phyloP scores from a whole-genome alignment of 2,329 filamentous ascomycete species.

The Aspergillus quadricinctus region DNA sequence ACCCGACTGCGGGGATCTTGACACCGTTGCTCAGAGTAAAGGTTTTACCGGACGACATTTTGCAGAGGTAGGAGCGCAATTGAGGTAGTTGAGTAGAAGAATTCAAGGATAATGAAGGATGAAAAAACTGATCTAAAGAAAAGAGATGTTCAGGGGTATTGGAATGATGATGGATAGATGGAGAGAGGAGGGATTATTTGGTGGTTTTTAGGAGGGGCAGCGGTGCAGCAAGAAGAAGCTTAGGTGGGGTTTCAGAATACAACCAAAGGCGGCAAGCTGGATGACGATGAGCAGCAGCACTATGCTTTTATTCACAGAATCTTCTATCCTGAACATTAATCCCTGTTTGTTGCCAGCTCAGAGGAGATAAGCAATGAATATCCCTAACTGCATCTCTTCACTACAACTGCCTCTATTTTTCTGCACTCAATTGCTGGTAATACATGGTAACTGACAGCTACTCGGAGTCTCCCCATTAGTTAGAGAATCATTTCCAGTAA shows the following conservation, averaged over 20 bases:
- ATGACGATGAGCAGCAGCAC: not conserved
- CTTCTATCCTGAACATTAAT: not conserved
- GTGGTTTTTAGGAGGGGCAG: not conserved
- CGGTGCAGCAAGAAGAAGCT: not conserved
- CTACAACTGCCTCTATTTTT: not conserved
- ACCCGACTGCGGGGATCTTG: slow-evolving; percentile 59
- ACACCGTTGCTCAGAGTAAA: slow-evolving; percentile 57
- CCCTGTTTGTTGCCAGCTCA: not conserved
- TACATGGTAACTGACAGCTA: no score
- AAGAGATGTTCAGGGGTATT: not conserved
- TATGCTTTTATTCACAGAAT: not conserved
- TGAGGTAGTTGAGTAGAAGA: not conserved
- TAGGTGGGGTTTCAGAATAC: not conserved
- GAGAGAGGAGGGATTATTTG: not conserved
- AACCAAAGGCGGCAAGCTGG: not conserved
- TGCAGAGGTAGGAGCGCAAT: slow-evolving; percentile 11
- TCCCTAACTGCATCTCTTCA: not conserved
- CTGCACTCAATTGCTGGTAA: not conserved
- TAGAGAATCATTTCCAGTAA: not conserved
- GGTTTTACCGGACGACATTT: slow-evolving; percentile 53
- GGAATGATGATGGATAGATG: not conserved
- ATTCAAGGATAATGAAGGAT: slow-evolving; percentile 2
- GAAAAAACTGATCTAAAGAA: slow-evolving; percentile 1
- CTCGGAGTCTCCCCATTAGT: not conserved
- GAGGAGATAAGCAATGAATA: not conserved